Evolutionary conservation across 2,329 filamentous ascomycete species (phyloP), one percentile per base, ranked within the genome.

Genomic region (Diaporthe caulivora): DNA sequence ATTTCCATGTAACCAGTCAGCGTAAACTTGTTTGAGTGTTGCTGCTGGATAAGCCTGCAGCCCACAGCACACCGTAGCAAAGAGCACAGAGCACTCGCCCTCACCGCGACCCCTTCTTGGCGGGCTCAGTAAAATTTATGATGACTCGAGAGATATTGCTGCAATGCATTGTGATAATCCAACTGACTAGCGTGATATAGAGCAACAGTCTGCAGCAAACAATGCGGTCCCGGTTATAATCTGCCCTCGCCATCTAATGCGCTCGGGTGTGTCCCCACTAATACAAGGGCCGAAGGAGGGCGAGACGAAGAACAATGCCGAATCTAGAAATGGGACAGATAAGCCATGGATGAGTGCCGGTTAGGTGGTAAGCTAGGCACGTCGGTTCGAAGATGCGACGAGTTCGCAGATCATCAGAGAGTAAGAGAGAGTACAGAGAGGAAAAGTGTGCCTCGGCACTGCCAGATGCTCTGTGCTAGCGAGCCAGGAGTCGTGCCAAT

Each of bases 101-200:
- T 65, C 62, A 65, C 62, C 62, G 44, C 29, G 62, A 51, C 44
- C 37, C 44, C 21, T n/a, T 51, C 62, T 65, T 51, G 62, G 62
- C 62, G 7, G 1, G 15, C n/a, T 51, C 62, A 26, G 44, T 65
- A 51, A 51, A 51, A 51, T 51, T 65, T 51, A 51, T 34, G 62
- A 65, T 65, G 62, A 65, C 62, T 53, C 62, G 62, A 40, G 7
- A 21, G 24, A 29, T 21, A 67, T 53, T 67, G 47, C 31, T 67
- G 29, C 31, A 67, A 67, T 67, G 62, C 62, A 67, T 67, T 67
- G 62, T 67, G 62, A 53, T 67, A 67, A 53, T 53, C 47, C 44
- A 13, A 67, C 26, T 67, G 62, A 67, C 62, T 67, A 67, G 44
- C 47, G 62, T 53, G 15, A 53, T 40, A 67, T 67, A 53, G 15